These are phyloP conservation scores for Kurtzmaniella quercitrusa DNA, from an alignment of 1,139 yeast genomes.

Conservation along the genomic window DNA sequence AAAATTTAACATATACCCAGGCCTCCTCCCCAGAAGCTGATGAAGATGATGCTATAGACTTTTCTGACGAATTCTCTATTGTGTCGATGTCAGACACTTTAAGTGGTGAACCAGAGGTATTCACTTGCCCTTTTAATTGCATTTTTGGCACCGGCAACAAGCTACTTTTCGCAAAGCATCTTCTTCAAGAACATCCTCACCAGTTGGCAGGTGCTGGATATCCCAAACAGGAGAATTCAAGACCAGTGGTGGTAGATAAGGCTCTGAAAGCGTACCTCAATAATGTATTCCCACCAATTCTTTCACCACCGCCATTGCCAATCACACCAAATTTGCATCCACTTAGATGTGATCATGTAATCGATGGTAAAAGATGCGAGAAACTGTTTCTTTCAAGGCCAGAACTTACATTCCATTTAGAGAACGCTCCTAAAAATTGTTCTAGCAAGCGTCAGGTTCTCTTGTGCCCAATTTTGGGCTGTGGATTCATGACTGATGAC, in stretches of 20 bases:
- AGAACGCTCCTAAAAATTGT: slow-evolving; percentile 17
- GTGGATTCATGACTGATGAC: slow-evolving; percentile 37
- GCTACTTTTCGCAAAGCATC: slow-evolving; percentile 26
- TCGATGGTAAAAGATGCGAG: slow-evolving; percentile 13
- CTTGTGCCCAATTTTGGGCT: slow-evolving; percentile 40
- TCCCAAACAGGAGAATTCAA: slow-evolving; percentile 18
- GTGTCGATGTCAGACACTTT: slow-evolving; percentile 9
- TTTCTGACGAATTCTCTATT: slow-evolving; percentile 2
- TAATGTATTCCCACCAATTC: slow-evolving; percentile 25
- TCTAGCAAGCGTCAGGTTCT: slow-evolving; percentile 28
- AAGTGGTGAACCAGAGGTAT: slow-evolving; percentile 12
- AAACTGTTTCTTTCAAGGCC: slow-evolving; percentile 17
- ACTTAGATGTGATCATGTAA: slow-evolving; percentile 13
- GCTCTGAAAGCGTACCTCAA: slow-evolving; percentile 13
- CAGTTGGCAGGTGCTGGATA: slow-evolving; percentile 29
- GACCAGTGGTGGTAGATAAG: slow-evolving; percentile 10
- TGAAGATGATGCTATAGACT: too few species aligned
- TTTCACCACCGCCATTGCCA: slow-evolving; percentile 23
- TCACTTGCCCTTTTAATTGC: slow-evolving; percentile 31
- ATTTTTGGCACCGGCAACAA: slow-evolving; percentile 31
- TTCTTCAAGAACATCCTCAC: slow-evolving; percentile 23
- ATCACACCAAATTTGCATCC: slow-evolving; percentile 18
- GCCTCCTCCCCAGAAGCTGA: too few species aligned
- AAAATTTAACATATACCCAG: too few species aligned
- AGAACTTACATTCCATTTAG: slow-evolving; percentile 20